Evolutionary conservation across 208 protist genomes (phyloP), one percentile per base, ranked within the genome.

Genomic region (Entamoeba nuttalli): DNA sequence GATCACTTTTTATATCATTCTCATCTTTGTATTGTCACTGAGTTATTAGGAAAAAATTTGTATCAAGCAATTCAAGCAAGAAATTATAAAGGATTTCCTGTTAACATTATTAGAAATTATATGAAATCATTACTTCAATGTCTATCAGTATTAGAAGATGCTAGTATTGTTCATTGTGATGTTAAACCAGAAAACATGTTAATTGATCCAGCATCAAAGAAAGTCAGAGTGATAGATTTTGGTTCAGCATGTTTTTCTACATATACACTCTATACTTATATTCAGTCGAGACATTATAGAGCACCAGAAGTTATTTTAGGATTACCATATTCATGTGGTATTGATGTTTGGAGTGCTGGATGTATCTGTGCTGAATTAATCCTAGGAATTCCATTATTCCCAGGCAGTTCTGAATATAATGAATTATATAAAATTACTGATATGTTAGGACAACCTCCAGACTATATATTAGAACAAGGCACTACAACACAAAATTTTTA

Each of bases 281-380:
- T 99, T 97, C 98, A 99, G 95, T 96, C 95, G 19, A 51, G 99
- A 98, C 98, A 98, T 95, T 99, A 99, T 95, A 94, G 98, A 35
- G 97, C 98, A 7, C 98, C 98, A 44, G 98, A 99, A 95, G 99
- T 99, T 21, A 97, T 99, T 44, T 97, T 99, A 21, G 98, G 98
- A 93, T 73, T 97, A 2, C 95, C 95, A 9, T 99, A 99, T 97
- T 97, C 96, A 21, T 97, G 96, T 51, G 96, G 97, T 3, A 99
- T 99, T 95, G 99, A 99, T 96, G 99, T 99, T 95, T 99, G 99
- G 99, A 98, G 97, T 19, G 97, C 99, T 9, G 99, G 98, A 14
- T 99, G 99, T 96, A 98, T 99, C 93, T 96, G 99, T 2, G 98
- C 99, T 4, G 99, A 99, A 93, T 48, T 98, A 2, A 97, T 97